A percentile compares a stretch with the other conserved stretches of the same genome.
Evolutionary conservation across 306 rosid species (phyloP).

Genomic region (Leucaena leucocephala): DNA sequence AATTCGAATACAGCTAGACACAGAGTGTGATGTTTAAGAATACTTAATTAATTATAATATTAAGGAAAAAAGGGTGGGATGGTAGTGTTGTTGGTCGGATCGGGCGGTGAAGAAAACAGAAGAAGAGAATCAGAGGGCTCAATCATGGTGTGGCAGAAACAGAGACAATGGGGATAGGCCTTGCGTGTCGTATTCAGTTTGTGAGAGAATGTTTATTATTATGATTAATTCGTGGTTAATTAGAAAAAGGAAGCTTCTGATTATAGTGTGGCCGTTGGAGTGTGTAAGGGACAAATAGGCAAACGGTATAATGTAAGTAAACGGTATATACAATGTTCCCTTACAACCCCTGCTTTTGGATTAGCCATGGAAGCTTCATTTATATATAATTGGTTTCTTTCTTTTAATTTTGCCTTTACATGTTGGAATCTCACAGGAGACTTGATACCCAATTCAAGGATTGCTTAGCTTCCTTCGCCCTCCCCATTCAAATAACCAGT

Average conservation of each 20-base stretch:
- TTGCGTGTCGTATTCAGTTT: slow-evolving; percentile 28
- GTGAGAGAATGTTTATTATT: slow-evolving; percentile 8
- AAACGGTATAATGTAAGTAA: not conserved
- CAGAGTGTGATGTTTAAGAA: not conserved
- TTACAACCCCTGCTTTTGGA: not conserved
- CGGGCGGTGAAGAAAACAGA: not conserved
- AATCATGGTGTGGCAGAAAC: slow-evolving; percentile 38
- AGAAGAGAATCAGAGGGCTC: slow-evolving; percentile 16
- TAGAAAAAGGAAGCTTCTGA: not conserved
- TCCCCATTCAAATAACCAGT: not conserved
- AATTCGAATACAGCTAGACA: slow-evolving; percentile 33
- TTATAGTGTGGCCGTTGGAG: not conserved
- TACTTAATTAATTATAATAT: not conserved
- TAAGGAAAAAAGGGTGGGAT: not conserved
- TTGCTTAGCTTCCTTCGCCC: slow-evolving; percentile 11
- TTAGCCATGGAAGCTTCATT: not conserved
- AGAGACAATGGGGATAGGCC: slow-evolving; percentile 42
- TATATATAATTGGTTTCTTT: too few relatives aligned
- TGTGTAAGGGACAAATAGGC: not conserved
- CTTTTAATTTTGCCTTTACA: not conserved
- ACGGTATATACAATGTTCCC: not conserved
- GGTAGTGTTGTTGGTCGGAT: not conserved
- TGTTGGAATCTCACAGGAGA: not conserved
- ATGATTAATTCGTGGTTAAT: not conserved
- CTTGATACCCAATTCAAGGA: slow-evolving; percentile 32